Base-by-base conservation (phyloP, 768 basidiomycete species). In the Tylopilus rubrobrunneus region DNA sequence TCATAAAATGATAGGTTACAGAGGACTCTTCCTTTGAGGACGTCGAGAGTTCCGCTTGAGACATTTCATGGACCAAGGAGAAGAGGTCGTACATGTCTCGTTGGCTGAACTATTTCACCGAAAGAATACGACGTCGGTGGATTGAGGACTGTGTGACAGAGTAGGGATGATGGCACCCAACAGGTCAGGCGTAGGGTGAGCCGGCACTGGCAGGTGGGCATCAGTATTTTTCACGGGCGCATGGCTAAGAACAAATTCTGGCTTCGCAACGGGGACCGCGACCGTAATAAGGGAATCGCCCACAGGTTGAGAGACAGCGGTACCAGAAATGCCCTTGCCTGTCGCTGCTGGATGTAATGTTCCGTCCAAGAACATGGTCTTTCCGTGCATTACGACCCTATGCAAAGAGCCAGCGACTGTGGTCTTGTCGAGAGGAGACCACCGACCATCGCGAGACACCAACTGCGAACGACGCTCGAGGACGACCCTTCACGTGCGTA, bases 1-100 rank as follows among this genome's bases (percentile, higher is more conserved):
- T 99, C 97, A 70, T 93, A 99, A 79, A 99, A 19, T 19, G 19
- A 99, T 34, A 95, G 68, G 21, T 86, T 94, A 66, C 88, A 92
- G 7, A 99, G 80, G 1, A 99, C 86, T 56, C 87, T 90, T 34
- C 96, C 96, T 58, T 87, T 89, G 43, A 98, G 78, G 53, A 97
- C 83, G 60, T 98, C 93, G 52, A 98, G 77, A 1, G 82, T 80
- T 2, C 94, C 92, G 62, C 85, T 88, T 92, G 79, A 48, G 91
- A 87, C 94, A 99, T 95, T 73, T 99, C 97, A 60, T 92, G 87
- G 1, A 97, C 96, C 47, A 98, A 75, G 45, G 90, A 86, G 77
- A 98, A 99, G 39, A 99, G 82, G 57, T 91, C 89, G 66, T 98
- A 89, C 56, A 98, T 78, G 62, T 99, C 94, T 42, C 86, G 84